These are phyloP conservation scores for Aspergillus sclerotioniger DNA, from an alignment of 495 filamentous ascomycete species.

Conservation along the genomic window DNA sequence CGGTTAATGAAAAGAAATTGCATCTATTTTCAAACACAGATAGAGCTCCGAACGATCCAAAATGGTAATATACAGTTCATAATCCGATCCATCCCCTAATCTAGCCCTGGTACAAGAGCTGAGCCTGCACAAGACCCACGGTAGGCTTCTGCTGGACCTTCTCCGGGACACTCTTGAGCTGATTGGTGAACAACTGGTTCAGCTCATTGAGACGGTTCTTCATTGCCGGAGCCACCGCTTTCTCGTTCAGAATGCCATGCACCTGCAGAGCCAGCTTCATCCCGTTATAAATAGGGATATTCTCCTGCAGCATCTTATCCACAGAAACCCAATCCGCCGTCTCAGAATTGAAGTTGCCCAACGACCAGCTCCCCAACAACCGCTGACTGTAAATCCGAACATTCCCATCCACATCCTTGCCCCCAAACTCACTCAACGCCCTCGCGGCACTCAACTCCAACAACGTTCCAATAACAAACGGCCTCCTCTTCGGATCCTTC, in stretches of 20 bases:
- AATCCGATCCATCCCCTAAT: not conserved
- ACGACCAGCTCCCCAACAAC: slow-evolving; percentile 30
- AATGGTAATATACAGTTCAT: slow-evolving; percentile 29
- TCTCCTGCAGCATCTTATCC: slow-evolving; percentile 28
- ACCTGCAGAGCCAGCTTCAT: slow-evolving; percentile 28
- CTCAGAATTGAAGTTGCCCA: slow-evolving; percentile 20
- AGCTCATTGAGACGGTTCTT: slow-evolving; percentile 22
- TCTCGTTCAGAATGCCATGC: slow-evolving; percentile 16
- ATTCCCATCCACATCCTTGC: slow-evolving; percentile 31
- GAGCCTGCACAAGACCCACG: slow-evolving; percentile 18
- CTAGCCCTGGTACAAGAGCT: slow-evolving; percentile 15
- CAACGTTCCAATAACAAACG: slow-evolving; percentile 43
- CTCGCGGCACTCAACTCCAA: slow-evolving; percentile 45
- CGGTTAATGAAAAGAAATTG: slow-evolving; percentile 11
- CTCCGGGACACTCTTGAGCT: slow-evolving; percentile 24
- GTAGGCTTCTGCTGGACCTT: slow-evolving; percentile 16
- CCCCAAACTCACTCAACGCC: slow-evolving; percentile 28
- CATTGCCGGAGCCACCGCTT: slow-evolving; percentile 14
- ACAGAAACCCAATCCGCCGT: slow-evolving; percentile 13
- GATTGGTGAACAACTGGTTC: slow-evolving; percentile 17
- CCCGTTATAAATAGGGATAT: slow-evolving; percentile 32
- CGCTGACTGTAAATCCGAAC: slow-evolving; percentile 38
- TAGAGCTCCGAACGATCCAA: slow-evolving; percentile 16
- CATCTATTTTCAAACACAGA: slow-evolving; percentile 22
- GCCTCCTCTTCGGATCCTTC: slow-evolving; percentile 34